Percentiles rank a stretch among this genome's conserved stretches.
Evolutionary conservation across 768 basidiomycete genomes (phyloP).

Genomic region (Kwoniella mangroviensis): DNA sequence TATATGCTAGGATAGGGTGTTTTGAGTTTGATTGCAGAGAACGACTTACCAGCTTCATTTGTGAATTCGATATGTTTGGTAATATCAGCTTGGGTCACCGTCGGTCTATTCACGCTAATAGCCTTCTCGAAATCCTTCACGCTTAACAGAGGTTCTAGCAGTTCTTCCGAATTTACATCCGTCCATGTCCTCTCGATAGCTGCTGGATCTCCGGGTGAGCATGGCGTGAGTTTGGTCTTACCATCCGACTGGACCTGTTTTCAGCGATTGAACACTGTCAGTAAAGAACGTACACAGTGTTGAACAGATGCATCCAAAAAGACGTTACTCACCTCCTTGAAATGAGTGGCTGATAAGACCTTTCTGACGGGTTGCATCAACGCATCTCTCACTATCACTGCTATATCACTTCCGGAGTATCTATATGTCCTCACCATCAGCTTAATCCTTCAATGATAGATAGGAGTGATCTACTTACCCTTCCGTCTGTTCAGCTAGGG

Average conservation of each 20-base stretch:
- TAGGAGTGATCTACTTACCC: constrained; percentile 62
- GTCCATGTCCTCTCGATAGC: constrained; percentile 89
- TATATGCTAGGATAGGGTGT: too few species aligned
- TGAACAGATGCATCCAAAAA: too few species aligned
- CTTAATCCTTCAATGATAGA: background rate
- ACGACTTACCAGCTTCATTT: constrained; percentile 58
- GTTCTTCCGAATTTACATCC: constrained; percentile 81
- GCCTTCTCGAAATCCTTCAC: constrained; percentile 81
- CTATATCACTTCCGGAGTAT: constrained; percentile 93
- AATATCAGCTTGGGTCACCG: constrained; percentile 87
- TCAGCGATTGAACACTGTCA: constrained; percentile 11
- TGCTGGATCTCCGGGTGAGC: constrained; percentile 86
- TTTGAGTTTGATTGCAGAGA: too few species aligned
- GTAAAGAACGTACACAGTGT: background rate
- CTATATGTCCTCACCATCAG: constrained; percentile 53
- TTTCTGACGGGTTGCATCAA: constrained; percentile 99
- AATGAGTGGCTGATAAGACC: constrained; percentile 92
- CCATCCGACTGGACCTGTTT: constrained; percentile 39
- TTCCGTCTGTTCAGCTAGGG: constrained; percentile 82
- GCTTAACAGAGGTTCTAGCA: constrained; percentile 83
- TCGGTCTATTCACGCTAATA: constrained; percentile 77
- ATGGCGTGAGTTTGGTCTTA: constrained; percentile 79
- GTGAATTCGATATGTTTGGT: constrained; percentile 62
- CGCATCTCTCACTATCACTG: constrained; percentile 91
- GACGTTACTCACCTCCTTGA: constrained; percentile 71